Percentiles rank a stretch among this genome's conserved stretches.
These are phyloP conservation scores for Acacia confusa DNA, from an alignment of 306 rosid genomes.

Conservation along the genomic window DNA sequence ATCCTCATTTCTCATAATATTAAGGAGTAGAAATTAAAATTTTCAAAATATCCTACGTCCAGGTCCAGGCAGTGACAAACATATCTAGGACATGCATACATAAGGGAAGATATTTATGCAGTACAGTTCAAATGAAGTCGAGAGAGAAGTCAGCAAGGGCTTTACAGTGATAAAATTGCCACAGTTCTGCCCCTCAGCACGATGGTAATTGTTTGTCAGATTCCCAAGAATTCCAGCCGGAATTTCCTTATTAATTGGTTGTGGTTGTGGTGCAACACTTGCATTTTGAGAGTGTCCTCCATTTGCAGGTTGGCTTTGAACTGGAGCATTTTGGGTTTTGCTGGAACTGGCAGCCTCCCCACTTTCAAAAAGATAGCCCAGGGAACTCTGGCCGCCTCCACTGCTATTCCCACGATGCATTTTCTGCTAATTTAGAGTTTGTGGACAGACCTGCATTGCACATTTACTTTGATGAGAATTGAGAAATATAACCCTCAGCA, in stretches of 20 bases:
- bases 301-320: slow-evolving; percentile 33
- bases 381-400: slow-evolving; percentile 86
- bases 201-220: slow-evolving; percentile 70
- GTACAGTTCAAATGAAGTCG: slow-evolving; percentile 13
- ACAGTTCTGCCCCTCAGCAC: slow-evolving; percentile 90
- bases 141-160: slow-evolving; percentile 18
- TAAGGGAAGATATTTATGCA: background rate
- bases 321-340: slow-evolving; percentile 35
- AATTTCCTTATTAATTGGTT: slow-evolving; percentile 42
- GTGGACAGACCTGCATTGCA: slow-evolving; percentile 33
- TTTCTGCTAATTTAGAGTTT: slow-evolving; percentile 17
- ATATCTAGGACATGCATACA: background rate
- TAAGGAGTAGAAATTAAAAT: background rate
- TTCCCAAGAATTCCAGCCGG: slow-evolving; percentile 79
- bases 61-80: slow-evolving; percentile 1
- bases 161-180: slow-evolving; percentile 90
- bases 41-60: slow-evolving; percentile 21
- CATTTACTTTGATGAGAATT: slow-evolving; percentile 6
- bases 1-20: background rate
- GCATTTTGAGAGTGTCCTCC: slow-evolving; percentile 35
- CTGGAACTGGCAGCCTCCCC: slow-evolving; percentile 47
- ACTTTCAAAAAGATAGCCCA: slow-evolving; percentile 80
- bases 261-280: slow-evolving; percentile 33
- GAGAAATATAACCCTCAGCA: background rate
- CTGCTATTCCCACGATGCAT: slow-evolving; percentile 88